Evolutionary conservation across 208 protist genomes (phyloP), one percentile per base, ranked within the genome.

Genomic region (Wallacemonas sp.): DNA sequence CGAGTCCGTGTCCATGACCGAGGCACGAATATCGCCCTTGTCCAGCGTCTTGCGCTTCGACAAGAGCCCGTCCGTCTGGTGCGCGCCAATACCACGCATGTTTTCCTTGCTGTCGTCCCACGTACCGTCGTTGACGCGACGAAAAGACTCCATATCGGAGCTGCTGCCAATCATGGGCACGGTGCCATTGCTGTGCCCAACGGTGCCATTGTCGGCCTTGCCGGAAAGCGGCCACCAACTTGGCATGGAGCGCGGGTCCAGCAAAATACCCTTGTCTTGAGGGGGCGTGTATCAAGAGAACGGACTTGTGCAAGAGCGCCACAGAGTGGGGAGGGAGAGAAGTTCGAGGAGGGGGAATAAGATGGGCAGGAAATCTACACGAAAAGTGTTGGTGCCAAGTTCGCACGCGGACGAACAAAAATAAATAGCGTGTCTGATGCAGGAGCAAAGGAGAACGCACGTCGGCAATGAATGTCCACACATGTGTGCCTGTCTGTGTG

Each of bases 1-100:
- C 5, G 77, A 80, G 49, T 94, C 84, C 2, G 82, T 79, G 59
- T 95, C 82, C 65, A 86, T 81, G 16, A 73, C 67, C 0, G 18
- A 20, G 1, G 72, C 76, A 12, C 86, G 76, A 7, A 50, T 64
- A 61, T 95, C 86, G n/a, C 5, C 33, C 44, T 59, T 59, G 31
- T 59, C 52, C 7, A 42, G n/a, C n/a, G 52, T 26, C 20, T 59
- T 36, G 25, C 52, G 52, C 31, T 23, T 10, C 22, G 10, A 3
- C 10, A 59, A n/a, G 8, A 44, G 22, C 3, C 52, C 31, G 11
- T 59, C 52, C 26, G 52, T 59, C 22, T 33, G 52, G n/a, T 33
- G 20, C 4, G 52, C 32, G 10, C 31, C 32, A 29, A 59, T 25
- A 29, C 52, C 52, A 10, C 52, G 52, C n/a, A 23, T 59, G 32